Evolutionary conservation across 2,329 filamentous ascomycete genomes (phyloP), one percentile per base, ranked within the genome.

Genomic region (Seiridium cupressi): DNA sequence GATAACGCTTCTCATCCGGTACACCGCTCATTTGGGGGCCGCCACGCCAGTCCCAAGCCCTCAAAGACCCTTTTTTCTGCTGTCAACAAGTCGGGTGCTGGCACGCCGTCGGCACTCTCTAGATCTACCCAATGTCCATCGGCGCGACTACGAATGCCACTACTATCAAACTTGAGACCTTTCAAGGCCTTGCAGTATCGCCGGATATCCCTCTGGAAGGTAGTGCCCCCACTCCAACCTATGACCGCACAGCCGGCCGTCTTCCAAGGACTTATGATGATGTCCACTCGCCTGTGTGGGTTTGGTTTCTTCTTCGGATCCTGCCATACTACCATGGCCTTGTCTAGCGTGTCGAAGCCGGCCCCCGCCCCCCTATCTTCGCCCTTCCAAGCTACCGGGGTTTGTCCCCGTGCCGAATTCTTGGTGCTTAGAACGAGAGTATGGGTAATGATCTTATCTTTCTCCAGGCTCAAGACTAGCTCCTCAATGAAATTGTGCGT

Each of bases 241-340:
- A 94, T 77, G 3, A 98, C 83, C 0, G 93, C 94, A 66, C 93
- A 97, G 0, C 95, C 94, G 0, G 91, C 87, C 0, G 92, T 96
- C 59, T 88, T 89, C 91, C 94, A 97, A 0, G 93, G 92, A 31
- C 87, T 88, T 62, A 98, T 81, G 65, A 98, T 94, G 60, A 98
- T 97, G 70, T 98, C 94, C 1, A 98, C 93, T 51, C 94, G 83
- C 26, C 93, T 86, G 70, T 97, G 94, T 1, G 84, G 82, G 66
- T 92, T 92, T 0, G 86, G 83, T 62, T 93, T 93, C 68, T 84
- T 85, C 1, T 73, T 55, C 0, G 89, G 89, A 68, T 93, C 81
- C 70, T 96, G 91, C 94, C 94, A 98, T 0, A 97, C 92, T 1
- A 97, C 90, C 57, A 98, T 78, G 0, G 93, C 93, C 73, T 97